Percentiles rank a stretch among this genome's conserved stretches.
phyloP scores from a whole-genome alignment of 768 basidiomycete species.

The Dentipellis sp. region DNA sequence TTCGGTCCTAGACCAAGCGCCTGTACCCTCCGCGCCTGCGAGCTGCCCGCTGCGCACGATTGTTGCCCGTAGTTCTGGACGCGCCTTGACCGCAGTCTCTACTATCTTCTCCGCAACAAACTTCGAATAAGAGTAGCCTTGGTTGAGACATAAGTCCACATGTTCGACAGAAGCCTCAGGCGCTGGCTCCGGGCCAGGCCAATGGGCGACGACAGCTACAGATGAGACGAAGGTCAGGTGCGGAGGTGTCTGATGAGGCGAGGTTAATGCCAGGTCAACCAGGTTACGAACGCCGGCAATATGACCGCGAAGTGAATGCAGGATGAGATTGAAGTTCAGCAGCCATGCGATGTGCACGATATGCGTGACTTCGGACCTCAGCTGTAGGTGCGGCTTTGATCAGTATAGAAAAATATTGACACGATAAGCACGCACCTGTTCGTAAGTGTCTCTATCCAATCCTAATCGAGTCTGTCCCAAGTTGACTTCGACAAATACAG shows the following conservation, averaged over 20 bases:
- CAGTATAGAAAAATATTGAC: background rate
- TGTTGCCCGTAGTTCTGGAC: background rate
- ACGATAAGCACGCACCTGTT: background rate
- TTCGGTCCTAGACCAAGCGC: slow-evolving; percentile 2
- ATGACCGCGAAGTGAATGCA: slow-evolving; percentile 8
- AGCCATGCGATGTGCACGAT: slow-evolving; percentile 15
- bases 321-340: slow-evolving; percentile 10
- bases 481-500: slow-evolving; percentile 16
- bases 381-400: background rate
- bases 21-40: background rate
- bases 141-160: background rate
- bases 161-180: background rate
- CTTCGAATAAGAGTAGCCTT: slow-evolving; percentile 19
- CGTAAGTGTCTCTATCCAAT: slow-evolving; percentile 4
- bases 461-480: slow-evolving; percentile 5
- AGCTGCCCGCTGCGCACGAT: background rate
- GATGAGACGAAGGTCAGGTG: slow-evolving; percentile 3
- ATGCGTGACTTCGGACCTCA: slow-evolving; percentile 10
- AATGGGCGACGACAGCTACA: background rate
- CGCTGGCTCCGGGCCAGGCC: background rate
- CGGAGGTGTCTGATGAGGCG: slow-evolving; percentile 1
- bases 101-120: slow-evolving; percentile 10
- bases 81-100: background rate
- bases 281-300: slow-evolving; percentile 9
- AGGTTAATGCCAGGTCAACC: slow-evolving; percentile 8